Evolutionary conservation across 441 rosid species (phyloP).

Genomic region (Erodium texanum): DNA sequence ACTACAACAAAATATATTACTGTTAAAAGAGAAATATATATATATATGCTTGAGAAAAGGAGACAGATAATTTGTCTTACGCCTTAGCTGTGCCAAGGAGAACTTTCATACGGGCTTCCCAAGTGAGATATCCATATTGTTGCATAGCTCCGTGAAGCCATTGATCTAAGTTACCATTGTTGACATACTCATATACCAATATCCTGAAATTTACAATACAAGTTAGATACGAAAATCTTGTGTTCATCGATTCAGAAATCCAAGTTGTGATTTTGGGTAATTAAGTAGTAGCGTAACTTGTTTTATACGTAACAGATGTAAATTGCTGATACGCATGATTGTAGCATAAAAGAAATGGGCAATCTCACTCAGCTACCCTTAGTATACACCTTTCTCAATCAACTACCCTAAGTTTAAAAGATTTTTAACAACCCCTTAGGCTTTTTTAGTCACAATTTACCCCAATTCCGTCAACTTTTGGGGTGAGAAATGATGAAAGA

Average conservation of each 20-base stretch:
- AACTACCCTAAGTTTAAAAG: no score
- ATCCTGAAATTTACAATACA: constrained; percentile 36
- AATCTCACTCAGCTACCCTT: no score
- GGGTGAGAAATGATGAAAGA: no score
- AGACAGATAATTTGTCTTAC: constrained; percentile 36
- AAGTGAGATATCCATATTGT: constrained; percentile 79
- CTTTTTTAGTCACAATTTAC: no score
- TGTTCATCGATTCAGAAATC: neutral
- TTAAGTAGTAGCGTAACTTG: no score
- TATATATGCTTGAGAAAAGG: constrained; percentile 5
- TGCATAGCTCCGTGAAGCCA: constrained; percentile 98
- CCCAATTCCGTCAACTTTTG: no score
- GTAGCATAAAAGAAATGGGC: no score
- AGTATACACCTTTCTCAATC: no score
- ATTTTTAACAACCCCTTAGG: no score
- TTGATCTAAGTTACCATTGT: constrained; percentile 91
- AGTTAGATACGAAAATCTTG: neutral
- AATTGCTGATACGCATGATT: no score
- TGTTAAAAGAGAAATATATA: constrained; percentile 15
- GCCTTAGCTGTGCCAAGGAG: constrained; percentile 92
- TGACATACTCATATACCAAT: constrained; percentile 86
- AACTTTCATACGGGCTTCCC: constrained; percentile 93
- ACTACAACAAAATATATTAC: constrained; percentile 34
- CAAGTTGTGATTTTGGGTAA: neutral
- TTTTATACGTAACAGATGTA: no score